Conservation (phyloP, 805 yeast species). For the Zygosaccharomyces lentus region DNA sequence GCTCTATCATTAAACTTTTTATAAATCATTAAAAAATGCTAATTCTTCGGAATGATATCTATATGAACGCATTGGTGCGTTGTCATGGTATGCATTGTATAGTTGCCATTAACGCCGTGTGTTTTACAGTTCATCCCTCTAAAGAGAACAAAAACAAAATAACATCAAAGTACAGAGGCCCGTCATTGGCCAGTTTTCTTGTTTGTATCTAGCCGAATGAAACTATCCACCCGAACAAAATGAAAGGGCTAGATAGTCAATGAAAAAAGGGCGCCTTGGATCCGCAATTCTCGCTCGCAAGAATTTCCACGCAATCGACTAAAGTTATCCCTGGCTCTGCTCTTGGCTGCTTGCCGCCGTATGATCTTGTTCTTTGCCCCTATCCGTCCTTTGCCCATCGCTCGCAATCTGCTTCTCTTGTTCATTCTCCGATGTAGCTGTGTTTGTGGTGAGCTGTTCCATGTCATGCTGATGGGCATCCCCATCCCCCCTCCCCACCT, state of each 20-base stretch:
- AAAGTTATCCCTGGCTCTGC: not conserved
- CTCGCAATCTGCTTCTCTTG: not conserved
- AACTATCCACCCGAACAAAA: too few species aligned
- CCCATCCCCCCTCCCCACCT: not conserved
- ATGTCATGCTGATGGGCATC: not conserved
- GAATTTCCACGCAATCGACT: not conserved
- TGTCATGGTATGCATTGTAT: slow-evolving; percentile 1
- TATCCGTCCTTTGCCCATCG: not conserved
- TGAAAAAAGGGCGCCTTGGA: too few species aligned
- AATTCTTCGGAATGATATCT: slow-evolving; percentile 1
- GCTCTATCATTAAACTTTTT: slow-evolving; percentile 3
- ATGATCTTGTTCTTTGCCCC: not conserved
- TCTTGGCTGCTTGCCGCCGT: not conserved
- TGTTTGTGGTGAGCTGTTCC: slow-evolving; percentile 4
- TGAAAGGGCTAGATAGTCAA: too few species aligned
- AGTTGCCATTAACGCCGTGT: not conserved
- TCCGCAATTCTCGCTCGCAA: not conserved
- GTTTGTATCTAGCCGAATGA: too few species aligned
- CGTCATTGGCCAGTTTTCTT: too few species aligned
- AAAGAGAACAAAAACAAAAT: not conserved
- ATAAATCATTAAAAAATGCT: slow-evolving; percentile 2
- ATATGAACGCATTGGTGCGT: not conserved
- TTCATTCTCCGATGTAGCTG: not conserved
- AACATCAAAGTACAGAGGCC: not conserved
- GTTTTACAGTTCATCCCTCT: not conserved